These are phyloP conservation scores for Daldinia sp. DNA, from an alignment of 2,329 filamentous ascomycete genomes.

Conservation along the genomic window DNA sequence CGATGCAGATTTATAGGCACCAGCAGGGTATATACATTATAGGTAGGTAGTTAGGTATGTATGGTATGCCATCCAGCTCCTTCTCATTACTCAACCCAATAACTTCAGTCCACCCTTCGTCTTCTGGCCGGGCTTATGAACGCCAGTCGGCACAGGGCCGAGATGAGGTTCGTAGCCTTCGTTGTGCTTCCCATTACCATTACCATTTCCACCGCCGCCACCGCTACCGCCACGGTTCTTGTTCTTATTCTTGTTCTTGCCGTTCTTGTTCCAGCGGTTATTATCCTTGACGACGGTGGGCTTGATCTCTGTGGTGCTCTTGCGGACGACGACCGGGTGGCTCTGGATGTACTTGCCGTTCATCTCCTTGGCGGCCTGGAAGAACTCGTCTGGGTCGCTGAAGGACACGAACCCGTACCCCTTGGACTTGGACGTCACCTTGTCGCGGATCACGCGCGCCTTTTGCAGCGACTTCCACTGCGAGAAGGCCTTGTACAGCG, in stretches of 20 bases:
- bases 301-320: conserved; percentile 92
- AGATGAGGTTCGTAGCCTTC: conserved; percentile 62
- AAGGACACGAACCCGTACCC: conserved; percentile 98
- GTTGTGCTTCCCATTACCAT: conserved; percentile 40
- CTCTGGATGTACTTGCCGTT: conserved; percentile 99
- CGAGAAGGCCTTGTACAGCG: conserved; percentile 91
- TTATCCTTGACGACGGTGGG: conserved; percentile 74
- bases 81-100: conserved; percentile 61
- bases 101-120: conserved; percentile 74
- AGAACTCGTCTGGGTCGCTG: conserved; percentile 94
- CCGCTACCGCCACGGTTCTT: conserved; percentile 53
- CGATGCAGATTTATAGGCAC: background rate
- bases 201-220: conserved; percentile 52
- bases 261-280: conserved; percentile 48
- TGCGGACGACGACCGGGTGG: conserved; percentile 88
- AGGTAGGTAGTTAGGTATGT: no score
- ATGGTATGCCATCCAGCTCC: conserved; percentile 1
- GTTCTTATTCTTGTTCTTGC: conserved; percentile 51
- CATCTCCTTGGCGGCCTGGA: conserved; percentile 97
- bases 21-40: conserved; percentile 8
- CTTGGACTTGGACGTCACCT: conserved; percentile 94
- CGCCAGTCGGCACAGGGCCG: conserved; percentile 64
- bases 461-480: conserved; percentile 91
- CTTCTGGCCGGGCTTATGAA: conserved; percentile 73
- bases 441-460: conserved; percentile 93